Conservation (phyloP, 768 basidiomycete genomes). For the Hygrocybe coccinea region DNA sequence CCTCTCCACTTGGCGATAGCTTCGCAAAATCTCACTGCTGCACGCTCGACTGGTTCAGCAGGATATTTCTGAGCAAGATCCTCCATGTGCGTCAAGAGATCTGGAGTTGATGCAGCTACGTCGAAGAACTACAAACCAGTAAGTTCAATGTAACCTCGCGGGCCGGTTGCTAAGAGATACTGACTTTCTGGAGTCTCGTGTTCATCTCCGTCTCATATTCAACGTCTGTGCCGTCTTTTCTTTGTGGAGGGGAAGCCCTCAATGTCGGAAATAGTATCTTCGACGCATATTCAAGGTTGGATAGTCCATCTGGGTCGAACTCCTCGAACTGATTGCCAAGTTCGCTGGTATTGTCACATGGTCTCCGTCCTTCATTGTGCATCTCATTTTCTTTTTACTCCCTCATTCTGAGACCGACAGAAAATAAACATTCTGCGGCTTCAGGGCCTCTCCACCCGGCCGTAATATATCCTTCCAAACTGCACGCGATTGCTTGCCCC, state of each 20-base stretch:
- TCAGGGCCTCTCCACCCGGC: constrained; percentile 74
- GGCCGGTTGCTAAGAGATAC: constrained; percentile 25
- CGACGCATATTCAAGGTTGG: constrained; percentile 58
- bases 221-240: constrained; percentile 52
- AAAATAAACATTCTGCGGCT: constrained; percentile 65
- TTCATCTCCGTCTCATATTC: constrained; percentile 76
- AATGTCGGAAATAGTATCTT: constrained; percentile 65
- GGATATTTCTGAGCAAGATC: constrained; percentile 75
- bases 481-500: constrained; percentile 42
- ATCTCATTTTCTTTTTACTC: constrained; percentile 13
- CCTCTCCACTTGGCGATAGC: constrained; percentile 80
- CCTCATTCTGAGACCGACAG: constrained; percentile 57
- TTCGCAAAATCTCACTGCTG: constrained; percentile 74
- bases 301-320: constrained; percentile 75
- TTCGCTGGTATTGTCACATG: constrained; percentile 28
- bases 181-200: constrained; percentile 62
- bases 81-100: constrained; percentile 77
- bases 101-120: constrained; percentile 64
- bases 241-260: constrained; percentile 24
- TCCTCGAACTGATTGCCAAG: constrained; percentile 41
- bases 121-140: constrained; percentile 59
- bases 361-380: constrained; percentile 8
- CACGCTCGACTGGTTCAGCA: constrained; percentile 74
- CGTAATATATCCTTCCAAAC: constrained; percentile 81
- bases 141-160: not conserved